Conservation (phyloP, 805 yeast species). For the Hanseniaspora guilliermondii region DNA sequence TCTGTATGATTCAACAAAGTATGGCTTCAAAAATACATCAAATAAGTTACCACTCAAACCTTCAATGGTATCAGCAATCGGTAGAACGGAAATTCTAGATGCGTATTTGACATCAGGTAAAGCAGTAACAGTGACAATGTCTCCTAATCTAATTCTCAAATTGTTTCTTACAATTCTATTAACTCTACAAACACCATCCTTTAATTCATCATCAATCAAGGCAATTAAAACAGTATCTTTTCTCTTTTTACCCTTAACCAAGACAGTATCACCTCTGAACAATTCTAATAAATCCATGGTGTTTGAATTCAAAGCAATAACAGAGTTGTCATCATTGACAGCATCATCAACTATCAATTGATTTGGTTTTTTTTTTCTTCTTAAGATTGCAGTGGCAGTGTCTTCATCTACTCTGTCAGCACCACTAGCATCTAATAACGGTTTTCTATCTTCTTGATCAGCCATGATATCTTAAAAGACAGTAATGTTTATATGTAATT, state of each 20-base stretch:
- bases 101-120: constrained; percentile 98
- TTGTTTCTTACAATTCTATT: constrained; percentile 95
- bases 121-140: constrained; percentile 78
- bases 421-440: constrained; percentile 56
- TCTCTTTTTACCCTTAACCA: constrained; percentile 95
- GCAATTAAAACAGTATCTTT: constrained; percentile 95
- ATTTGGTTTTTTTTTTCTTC: constrained; percentile 96
- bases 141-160: constrained; percentile 87
- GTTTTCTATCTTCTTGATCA: constrained; percentile 29
- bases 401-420: constrained; percentile 45
- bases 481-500: too few relatives aligned
- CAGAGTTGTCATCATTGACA: constrained; percentile 90
- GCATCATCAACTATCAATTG: constrained; percentile 94
- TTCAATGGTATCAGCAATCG: constrained; percentile 95
- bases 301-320: constrained; percentile 84
- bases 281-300: constrained; percentile 91
- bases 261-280: constrained; percentile 95
- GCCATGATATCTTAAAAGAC: constrained; percentile 18
- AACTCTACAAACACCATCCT: constrained; percentile 85
- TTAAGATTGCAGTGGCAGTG: constrained; percentile 93
- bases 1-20: constrained; percentile 96
- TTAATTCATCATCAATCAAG: constrained; percentile 89
- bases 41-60: constrained; percentile 94
- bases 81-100: constrained; percentile 82
- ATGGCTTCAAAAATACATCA: constrained; percentile 92